Conservation (phyloP, 163 green algal genomes). For the Scenedesmus sp. region DNA sequence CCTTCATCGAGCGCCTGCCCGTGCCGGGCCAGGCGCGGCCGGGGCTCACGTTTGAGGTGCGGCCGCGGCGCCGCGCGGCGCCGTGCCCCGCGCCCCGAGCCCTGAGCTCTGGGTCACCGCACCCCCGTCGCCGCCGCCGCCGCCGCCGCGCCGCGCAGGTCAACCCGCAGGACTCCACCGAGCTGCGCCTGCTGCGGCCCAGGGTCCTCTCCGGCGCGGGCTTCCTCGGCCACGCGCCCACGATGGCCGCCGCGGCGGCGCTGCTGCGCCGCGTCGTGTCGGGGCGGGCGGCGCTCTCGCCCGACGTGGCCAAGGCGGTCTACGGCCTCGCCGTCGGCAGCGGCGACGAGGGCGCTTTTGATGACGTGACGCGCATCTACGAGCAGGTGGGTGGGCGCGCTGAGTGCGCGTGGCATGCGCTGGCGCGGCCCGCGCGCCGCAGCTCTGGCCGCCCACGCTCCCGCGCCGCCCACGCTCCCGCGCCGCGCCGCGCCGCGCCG, state of each 20-base stretch:
- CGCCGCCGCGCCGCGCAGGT: conserved; percentile 6
- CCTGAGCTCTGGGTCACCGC: not conserved
- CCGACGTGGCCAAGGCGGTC: conserved; percentile 35
- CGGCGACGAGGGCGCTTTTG: conserved; percentile 16
- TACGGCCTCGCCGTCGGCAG: conserved; percentile 39
- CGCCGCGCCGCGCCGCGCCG: no score
- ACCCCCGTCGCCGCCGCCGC: not conserved
- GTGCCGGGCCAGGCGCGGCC: conserved; percentile 13
- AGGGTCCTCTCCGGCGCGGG: conserved; percentile 30
- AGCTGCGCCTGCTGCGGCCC: conserved; percentile 38
- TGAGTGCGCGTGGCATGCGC: not conserved
- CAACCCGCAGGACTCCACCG: conserved; percentile 4
- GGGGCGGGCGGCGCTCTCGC: not conserved
- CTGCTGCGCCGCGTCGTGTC: not conserved
- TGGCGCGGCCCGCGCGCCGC: not conserved
- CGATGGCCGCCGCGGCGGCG: conserved; percentile 13
- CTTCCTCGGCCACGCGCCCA: conserved; percentile 17
- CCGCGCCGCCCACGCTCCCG: no score
- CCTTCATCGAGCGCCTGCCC: conserved; percentile 12
- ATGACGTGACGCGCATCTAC: conserved; percentile 13
- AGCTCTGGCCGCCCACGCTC: no score
- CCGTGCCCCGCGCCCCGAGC: not conserved
- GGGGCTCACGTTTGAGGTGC: conserved; percentile 30
- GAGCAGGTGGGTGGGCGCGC: conserved; percentile 9
- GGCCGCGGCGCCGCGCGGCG: not conserved